phyloP scores from a whole-genome alignment of 805 yeast species.

The Zygoascus bituminiphila region DNA sequence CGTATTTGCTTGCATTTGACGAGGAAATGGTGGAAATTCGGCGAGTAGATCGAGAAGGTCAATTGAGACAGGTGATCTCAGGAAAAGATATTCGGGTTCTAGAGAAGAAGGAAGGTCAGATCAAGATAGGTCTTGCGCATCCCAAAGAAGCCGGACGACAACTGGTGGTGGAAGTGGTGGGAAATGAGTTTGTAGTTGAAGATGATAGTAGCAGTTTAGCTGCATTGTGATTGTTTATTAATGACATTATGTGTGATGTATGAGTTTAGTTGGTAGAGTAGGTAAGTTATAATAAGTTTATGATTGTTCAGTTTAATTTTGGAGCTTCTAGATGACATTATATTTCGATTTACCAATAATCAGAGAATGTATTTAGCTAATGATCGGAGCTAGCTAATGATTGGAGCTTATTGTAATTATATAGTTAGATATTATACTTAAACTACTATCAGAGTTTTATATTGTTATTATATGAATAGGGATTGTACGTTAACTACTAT shows the following conservation, averaged over 20 bases:
- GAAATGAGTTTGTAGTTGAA: constrained; percentile 25
- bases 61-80: constrained; percentile 53
- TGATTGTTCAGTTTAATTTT: too few relatives aligned
- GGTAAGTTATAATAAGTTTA: too few relatives aligned
- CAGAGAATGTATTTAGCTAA: too few relatives aligned
- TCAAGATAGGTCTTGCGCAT: constrained; percentile 49
- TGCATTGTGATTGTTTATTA: constrained; percentile 14
- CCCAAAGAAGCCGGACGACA: constrained; percentile 58
- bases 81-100: constrained; percentile 54
- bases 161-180: constrained; percentile 38
- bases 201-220: constrained; percentile 20
- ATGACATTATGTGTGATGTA: neutral
- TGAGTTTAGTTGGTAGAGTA: neutral
- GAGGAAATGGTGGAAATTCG: constrained; percentile 67
- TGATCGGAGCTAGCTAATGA: neutral
- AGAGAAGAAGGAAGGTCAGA: constrained; percentile 33
- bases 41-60: constrained; percentile 39
- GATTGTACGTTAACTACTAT: too few relatives aligned
- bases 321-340: too few relatives aligned
- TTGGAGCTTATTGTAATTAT: neutral
- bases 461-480: too few relatives aligned
- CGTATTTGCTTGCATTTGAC: constrained; percentile 46
- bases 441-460: too few relatives aligned
- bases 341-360: too few relatives aligned
- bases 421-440: too few relatives aligned